Conservation (phyloP, 2,329 filamentous ascomycete genomes). For the Ceratocystiopsis brevicomis region DNA sequence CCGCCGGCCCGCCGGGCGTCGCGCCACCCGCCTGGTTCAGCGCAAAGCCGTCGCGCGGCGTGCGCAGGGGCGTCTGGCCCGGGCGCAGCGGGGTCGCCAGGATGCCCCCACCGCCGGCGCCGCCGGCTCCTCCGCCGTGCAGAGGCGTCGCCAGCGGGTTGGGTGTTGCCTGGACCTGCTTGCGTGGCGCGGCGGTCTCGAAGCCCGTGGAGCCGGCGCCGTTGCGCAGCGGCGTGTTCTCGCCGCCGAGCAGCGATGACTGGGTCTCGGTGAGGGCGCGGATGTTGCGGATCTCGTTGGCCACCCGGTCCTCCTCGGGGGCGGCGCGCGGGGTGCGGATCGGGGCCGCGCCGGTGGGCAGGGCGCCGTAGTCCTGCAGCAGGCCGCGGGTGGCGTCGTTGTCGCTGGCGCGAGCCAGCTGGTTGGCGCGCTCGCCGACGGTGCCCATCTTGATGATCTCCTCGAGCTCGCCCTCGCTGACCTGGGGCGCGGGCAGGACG, state of each 20-base stretch:
- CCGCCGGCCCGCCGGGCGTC: conserved; percentile 11
- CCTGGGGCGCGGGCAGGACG: conserved; percentile 74
- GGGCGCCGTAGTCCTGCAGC: conserved; percentile 66
- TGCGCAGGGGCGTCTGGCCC: conserved; percentile 48
- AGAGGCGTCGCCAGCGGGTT: conserved; percentile 90
- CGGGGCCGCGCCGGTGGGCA: conserved; percentile 56
- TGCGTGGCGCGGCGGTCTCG: conserved; percentile 63
- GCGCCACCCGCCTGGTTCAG: conserved; percentile 43
- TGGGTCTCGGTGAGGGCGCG: conserved; percentile 82
- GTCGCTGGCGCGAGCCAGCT: conserved; percentile 56
- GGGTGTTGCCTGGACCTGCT: conserved; percentile 69
- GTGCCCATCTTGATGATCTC: conserved; percentile 99
- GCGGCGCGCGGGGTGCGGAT: conserved; percentile 85
- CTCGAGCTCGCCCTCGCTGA: conserved; percentile 81
- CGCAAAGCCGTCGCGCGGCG: conserved; percentile 69
- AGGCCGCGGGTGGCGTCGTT: conserved; percentile 72
- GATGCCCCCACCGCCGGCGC: conserved; percentile 24
- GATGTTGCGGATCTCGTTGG: conserved; percentile 92
- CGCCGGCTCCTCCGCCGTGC: conserved; percentile 52
- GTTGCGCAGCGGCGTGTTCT: conserved; percentile 78
- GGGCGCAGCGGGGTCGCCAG: conserved; percentile 24
- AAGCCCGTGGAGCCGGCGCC: conserved; percentile 72
- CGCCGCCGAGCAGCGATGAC: conserved; percentile 79
- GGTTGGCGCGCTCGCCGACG: conserved; percentile 69
- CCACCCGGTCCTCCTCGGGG: conserved; percentile 83